A percentile compares a stretch with the other conserved stretches of the same genome.
Evolutionary conservation across 2,329 filamentous ascomycete genomes (phyloP).

Genomic region (Rhexocercosporidium sp.): DNA sequence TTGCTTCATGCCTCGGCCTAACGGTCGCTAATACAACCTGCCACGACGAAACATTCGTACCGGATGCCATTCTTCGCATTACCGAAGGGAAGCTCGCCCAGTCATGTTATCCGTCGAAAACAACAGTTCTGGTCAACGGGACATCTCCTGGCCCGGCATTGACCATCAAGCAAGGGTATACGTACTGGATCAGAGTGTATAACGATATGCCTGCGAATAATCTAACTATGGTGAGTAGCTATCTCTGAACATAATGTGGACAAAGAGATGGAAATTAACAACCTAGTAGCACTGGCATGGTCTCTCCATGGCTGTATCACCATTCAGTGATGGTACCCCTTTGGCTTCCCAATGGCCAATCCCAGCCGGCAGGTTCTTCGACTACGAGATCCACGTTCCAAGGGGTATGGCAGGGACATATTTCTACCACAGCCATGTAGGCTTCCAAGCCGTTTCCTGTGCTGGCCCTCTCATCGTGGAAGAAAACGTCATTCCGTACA

Average conservation of each 20-base stretch:
- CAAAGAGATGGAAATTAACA: background rate
- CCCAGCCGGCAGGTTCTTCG: slow-evolving; percentile 56
- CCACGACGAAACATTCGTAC: slow-evolving; percentile 39
- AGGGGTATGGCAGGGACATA: slow-evolving; percentile 55
- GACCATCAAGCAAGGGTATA: slow-evolving; percentile 48
- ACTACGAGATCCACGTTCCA: slow-evolving; percentile 56
- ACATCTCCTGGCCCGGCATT: slow-evolving; percentile 53
- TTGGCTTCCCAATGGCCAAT: slow-evolving; percentile 59
- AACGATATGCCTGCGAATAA: slow-evolving; percentile 57
- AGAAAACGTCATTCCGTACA: slow-evolving; percentile 50
- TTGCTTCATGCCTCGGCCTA: background rate
- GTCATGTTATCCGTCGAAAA: slow-evolving; percentile 46
- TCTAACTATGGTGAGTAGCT: slow-evolving; percentile 52
- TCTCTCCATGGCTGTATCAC: slow-evolving; percentile 52
- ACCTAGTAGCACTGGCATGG: slow-evolving; percentile 59
- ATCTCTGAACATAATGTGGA: background rate
- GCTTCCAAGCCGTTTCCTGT: slow-evolving; percentile 55
- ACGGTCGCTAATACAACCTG: background rate
- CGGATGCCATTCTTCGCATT: slow-evolving; percentile 49
- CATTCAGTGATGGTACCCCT: slow-evolving; percentile 58
- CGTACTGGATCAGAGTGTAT: slow-evolving; percentile 58
- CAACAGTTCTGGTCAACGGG: slow-evolving; percentile 53
- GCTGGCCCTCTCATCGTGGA: slow-evolving; percentile 56
- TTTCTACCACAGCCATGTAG: slow-evolving; percentile 62
- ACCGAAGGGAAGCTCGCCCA: slow-evolving; percentile 44